Conservation (phyloP, 2,329 filamentous ascomycete genomes). For the Colletotrichum eremochloae region DNA sequence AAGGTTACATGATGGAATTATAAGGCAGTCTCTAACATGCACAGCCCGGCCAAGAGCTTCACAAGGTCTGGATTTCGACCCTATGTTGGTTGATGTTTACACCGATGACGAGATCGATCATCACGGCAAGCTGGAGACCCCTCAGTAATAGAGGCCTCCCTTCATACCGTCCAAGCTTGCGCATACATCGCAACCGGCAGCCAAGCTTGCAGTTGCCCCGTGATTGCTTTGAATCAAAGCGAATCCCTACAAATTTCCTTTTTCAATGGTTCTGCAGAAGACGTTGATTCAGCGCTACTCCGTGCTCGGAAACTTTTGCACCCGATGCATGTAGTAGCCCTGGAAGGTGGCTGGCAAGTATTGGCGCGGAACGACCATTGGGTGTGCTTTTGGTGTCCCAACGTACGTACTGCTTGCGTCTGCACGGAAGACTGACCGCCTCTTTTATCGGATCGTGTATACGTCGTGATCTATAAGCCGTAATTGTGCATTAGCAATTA, state of each 20-base stretch:
- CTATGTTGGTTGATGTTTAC: not conserved
- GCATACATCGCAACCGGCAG: slow-evolving; percentile 1
- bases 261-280: not conserved
- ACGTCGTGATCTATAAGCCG: too few species aligned
- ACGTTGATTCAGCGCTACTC: not conserved
- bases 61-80: slow-evolving; percentile 2
- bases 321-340: slow-evolving; percentile 11
- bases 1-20: not conserved
- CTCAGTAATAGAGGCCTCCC: not conserved
- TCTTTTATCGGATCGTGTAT: too few species aligned
- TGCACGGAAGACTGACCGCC: too few species aligned
- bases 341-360: slow-evolving; percentile 17
- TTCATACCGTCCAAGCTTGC: slow-evolving; percentile 15
- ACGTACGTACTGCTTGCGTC: too few species aligned
- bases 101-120: slow-evolving; percentile 14
- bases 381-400: too few species aligned
- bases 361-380: not conserved
- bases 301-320: slow-evolving; percentile 8
- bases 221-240: not conserved
- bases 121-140: not conserved
- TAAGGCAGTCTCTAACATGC: slow-evolving; percentile 18
- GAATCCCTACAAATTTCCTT: not conserved
- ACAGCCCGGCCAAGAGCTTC: slow-evolving; percentile 35
- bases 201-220: slow-evolving; percentile 11
- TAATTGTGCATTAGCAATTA: too few species aligned